phyloP scores from a whole-genome alignment of 2,329 filamentous ascomycete species.

The Sporothrix protearum region DNA sequence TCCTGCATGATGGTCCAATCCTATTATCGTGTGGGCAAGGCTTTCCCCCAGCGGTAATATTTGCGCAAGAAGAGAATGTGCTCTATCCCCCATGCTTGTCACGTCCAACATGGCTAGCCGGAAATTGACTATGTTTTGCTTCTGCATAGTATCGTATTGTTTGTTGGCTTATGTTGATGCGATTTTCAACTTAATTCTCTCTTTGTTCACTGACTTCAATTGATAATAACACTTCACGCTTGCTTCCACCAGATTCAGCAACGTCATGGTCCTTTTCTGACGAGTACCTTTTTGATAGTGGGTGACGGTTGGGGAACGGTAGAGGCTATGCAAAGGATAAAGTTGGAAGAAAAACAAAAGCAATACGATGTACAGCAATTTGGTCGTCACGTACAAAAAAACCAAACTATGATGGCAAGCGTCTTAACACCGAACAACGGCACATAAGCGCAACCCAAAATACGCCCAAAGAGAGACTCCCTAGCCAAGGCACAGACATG shows the following conservation, averaged over 20 bases:
- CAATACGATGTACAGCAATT: not conserved
- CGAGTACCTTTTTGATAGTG: not conserved
- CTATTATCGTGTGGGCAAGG: not conserved
- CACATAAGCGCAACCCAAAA: not conserved
- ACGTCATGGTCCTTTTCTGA: not conserved
- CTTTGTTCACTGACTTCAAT: not conserved
- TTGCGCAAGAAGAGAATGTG: not conserved
- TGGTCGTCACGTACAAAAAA: not conserved
- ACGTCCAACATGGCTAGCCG: not conserved
- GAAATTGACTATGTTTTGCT: not conserved
- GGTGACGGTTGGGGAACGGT: not conserved
- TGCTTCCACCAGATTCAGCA: not conserved
- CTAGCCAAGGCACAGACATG: slow-evolving; percentile 5
- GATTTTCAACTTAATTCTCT: not conserved
- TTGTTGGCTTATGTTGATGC: not conserved
- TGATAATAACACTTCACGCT: not conserved
- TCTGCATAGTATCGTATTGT: not conserved
- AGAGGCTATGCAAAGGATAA: not conserved
- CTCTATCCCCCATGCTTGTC: not conserved
- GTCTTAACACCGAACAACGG: not conserved
- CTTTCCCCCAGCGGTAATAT: not conserved
- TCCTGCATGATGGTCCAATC: not conserved
- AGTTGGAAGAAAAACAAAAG: not conserved
- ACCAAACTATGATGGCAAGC: not conserved
- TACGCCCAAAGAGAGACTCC: not conserved